Conservation (phyloP, 768 basidiomycete species). For the Candolleomyces eurysporus region DNA sequence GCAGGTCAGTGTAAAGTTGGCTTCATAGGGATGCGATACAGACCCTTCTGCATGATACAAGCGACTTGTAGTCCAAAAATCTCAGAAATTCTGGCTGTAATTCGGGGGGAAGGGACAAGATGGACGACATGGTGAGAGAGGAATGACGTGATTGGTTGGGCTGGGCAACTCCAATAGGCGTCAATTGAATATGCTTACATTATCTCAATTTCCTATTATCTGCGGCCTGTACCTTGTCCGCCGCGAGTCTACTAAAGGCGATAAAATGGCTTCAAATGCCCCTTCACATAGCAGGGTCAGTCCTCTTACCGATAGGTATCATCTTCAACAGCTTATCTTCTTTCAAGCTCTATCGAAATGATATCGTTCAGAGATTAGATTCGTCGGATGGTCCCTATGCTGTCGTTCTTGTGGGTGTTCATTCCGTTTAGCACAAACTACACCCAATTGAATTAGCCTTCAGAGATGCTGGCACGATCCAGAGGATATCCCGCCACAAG, state of each 20-base stretch:
- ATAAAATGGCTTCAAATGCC: neutral
- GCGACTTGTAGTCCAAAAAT: constrained; percentile 16
- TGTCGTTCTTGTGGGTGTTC: constrained; percentile 60
- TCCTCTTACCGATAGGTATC: neutral
- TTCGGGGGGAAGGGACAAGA: constrained; percentile 16
- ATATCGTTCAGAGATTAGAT: constrained; percentile 52
- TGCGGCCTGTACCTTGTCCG: too few species aligned
- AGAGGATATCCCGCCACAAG: constrained; percentile 58
- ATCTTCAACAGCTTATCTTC: neutral
- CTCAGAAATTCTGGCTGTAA: constrained; percentile 12
- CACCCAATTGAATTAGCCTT: neutral
- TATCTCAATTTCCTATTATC: too few species aligned
- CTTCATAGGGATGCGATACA: neutral
- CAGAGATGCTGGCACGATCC: constrained; percentile 91
- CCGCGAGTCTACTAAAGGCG: too few species aligned
- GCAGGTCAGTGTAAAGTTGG: too few species aligned
- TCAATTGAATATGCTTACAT: too few species aligned
- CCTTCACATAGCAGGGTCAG: neutral
- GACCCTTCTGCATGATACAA: constrained; percentile 27
- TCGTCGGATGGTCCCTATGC: constrained; percentile 43
- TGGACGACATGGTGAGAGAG: neutral
- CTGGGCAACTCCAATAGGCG: neutral
- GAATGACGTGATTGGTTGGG: neutral
- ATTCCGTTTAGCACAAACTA: neutral
- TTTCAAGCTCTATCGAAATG: constrained; percentile 64